phyloP scores from a whole-genome alignment of 2,329 filamentous ascomycete genomes.

The Fusarium sp. region DNA sequence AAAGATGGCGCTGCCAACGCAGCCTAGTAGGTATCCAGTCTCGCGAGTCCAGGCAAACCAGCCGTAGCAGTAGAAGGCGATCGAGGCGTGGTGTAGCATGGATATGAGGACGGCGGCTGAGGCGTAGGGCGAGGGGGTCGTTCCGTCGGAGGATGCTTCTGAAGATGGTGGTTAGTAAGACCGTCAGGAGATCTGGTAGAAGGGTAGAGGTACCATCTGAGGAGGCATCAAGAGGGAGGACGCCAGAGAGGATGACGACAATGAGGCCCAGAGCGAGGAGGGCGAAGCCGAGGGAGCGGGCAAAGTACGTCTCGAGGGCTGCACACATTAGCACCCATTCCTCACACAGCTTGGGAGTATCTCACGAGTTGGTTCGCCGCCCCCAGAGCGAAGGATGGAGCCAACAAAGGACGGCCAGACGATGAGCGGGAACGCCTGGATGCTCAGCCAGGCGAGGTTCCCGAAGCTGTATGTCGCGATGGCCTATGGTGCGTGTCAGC shows the following conservation, averaged over 20 bases:
- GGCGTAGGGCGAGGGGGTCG: slow-evolving; percentile 71
- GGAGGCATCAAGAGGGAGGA: slow-evolving; percentile 71
- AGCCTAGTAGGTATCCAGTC: slow-evolving; percentile 70
- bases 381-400: slow-evolving; percentile 55
- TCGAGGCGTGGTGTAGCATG: slow-evolving; percentile 71
- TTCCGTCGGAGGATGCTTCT: slow-evolving; percentile 44
- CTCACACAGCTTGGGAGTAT: not conserved
- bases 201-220: slow-evolving; percentile 51
- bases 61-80: slow-evolving; percentile 76
- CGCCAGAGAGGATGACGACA: slow-evolving; percentile 76
- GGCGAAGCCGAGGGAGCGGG: slow-evolving; percentile 75
- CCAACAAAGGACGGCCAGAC: slow-evolving; percentile 61
- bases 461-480: slow-evolving; percentile 63
- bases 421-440: slow-evolving; percentile 61
- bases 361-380: slow-evolving; percentile 49
- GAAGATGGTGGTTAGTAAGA: not conserved
- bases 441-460: slow-evolving; percentile 63
- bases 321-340: slow-evolving; percentile 13
- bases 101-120: slow-evolving; percentile 75
- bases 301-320: slow-evolving; percentile 77
- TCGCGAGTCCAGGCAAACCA: slow-evolving; percentile 70
- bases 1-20: slow-evolving; percentile 67
- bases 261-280: slow-evolving; percentile 73
- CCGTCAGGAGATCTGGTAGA: not conserved
- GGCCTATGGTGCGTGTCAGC: slow-evolving; percentile 50